Conservation (phyloP, 192 early-diverging fungal genomes). For the Podila verticillata region DNA sequence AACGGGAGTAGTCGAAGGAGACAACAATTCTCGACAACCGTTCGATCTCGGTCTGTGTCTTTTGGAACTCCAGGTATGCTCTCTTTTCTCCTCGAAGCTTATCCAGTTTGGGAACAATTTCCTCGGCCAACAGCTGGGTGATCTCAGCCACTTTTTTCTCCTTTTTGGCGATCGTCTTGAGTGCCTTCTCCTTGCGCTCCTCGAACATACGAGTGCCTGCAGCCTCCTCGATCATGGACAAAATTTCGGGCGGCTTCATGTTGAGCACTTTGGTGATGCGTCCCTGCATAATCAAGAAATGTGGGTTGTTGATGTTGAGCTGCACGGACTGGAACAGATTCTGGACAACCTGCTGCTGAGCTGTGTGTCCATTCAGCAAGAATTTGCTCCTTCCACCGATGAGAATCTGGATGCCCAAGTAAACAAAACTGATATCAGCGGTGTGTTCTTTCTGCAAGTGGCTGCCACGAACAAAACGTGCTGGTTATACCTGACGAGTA, state of each 20-base stretch:
- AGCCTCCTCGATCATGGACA: constrained; percentile 99
- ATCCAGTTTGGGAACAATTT: constrained; percentile 94
- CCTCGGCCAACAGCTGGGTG: constrained; percentile 83
- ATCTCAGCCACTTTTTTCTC: constrained; percentile 96
- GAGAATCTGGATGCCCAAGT: constrained; percentile 61
- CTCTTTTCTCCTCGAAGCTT: constrained; percentile 88
- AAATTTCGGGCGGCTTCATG: constrained; percentile 96
- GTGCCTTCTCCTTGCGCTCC: constrained; percentile 95
- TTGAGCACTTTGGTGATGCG: constrained; percentile 99
- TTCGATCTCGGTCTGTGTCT: constrained; percentile 91
- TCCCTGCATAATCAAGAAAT: constrained; percentile 99
- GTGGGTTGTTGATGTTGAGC: constrained; percentile 99
- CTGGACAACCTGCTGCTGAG: constrained; percentile 89
- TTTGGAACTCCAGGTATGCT: constrained; percentile 92
- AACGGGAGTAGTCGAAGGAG: constrained; percentile 83
- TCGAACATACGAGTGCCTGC: constrained; percentile 99
- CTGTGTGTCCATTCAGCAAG: constrained; percentile 93
- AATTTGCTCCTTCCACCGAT: constrained; percentile 97
- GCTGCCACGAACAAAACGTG: not conserved
- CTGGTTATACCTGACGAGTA: constrained; percentile 87
- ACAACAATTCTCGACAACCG: constrained; percentile 80
- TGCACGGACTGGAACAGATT: constrained; percentile 97
- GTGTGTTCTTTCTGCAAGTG: not conserved
- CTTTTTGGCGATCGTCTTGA: constrained; percentile 94
- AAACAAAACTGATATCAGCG: not conserved